Conservation (phyloP, 768 basidiomycete genomes). For the Fistulinella prunicolor region DNA sequence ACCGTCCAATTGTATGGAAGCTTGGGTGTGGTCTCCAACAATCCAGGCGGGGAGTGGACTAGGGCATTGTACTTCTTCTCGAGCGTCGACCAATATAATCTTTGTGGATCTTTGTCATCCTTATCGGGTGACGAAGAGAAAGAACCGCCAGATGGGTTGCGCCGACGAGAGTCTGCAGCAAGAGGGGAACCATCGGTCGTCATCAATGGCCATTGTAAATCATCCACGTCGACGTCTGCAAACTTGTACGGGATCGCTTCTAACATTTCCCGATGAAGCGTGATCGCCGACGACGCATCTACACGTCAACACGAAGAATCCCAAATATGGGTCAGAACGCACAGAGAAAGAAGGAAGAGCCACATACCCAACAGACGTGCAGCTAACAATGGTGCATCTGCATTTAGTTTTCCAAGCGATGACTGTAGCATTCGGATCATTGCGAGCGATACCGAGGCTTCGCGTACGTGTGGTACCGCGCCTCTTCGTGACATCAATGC, state of each 20-base stretch:
- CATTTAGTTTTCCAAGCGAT: conserved; percentile 64
- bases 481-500: conserved; percentile 54
- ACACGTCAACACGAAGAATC: too few species aligned
- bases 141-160: conserved; percentile 18
- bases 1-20: conserved; percentile 82
- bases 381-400: conserved; percentile 50
- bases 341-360: not conserved
- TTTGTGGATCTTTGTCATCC: conserved; percentile 39
- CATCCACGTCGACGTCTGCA: conserved; percentile 46
- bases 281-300: conserved; percentile 78
- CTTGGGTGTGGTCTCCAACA: conserved; percentile 41
- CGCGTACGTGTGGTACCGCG: conserved; percentile 66
- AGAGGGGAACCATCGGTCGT: conserved; percentile 42
- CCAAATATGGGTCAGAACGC: not conserved
- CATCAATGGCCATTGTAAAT: conserved; percentile 72
- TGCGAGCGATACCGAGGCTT: conserved; percentile 68
- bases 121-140: conserved; percentile 23
- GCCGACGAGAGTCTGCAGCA: conserved; percentile 16
- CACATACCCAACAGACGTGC: conserved; percentile 60
- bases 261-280: conserved; percentile 81
- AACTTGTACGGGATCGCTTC: conserved; percentile 79
- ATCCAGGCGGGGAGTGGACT: conserved; percentile 26
- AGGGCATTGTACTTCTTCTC: conserved; percentile 47
- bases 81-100: conserved; percentile 62
- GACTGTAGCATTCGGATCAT: conserved; percentile 75